Base-by-base conservation (phyloP, 257 asterid species). In the Petunia axillaris region DNA sequence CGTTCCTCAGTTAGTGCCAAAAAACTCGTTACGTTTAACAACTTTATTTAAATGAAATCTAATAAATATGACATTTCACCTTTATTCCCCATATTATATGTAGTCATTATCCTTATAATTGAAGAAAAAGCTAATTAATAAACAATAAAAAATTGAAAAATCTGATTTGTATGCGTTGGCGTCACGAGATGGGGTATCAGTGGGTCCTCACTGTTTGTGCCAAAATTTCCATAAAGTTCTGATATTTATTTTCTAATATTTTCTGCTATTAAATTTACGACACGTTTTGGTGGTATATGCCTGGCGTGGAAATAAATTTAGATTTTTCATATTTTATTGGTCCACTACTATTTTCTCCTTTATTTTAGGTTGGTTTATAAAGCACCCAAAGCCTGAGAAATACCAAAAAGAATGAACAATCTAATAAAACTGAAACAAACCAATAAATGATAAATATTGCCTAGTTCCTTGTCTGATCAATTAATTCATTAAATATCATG, bases 211-310 rank as follows among this genome's bases (percentile, higher is more conserved):
- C 75, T 43, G 1, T 46, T 4, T 13, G 36, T 65, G 58, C 44
- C 43, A 48, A 25, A 25, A 6, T 13, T 75, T 80, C 44, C 71
- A 16, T n/a, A 43, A 43, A 8, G 2, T 7, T 15, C n/a, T 43
- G n/a, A 8, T 67, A 40, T 37, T 6, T 13, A 2, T 0, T 4
- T 36, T 25, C 25, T 25, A 25, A 25, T 25, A 25, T 7, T 63
- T 64, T 14, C 11, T 64, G 4, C 11, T 3, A 55, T 3, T 8
- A 76, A 43, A 82, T 67, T 59, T 63, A 40, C 37, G 48, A 78
- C 77, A 83, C 83, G 86, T 81, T 77, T 80, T 80, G 79, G 39
- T 79, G 14, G 77, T 43, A 64, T 75, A 64, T 75, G 77, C 77
- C 77, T 73, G 76, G 58, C 81, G 52, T 79, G 76, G 71, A 74